phyloP scores from a whole-genome alignment of 2,329 filamentous ascomycete genomes.

The Paraphaeosphaeria sporulosa region DNA sequence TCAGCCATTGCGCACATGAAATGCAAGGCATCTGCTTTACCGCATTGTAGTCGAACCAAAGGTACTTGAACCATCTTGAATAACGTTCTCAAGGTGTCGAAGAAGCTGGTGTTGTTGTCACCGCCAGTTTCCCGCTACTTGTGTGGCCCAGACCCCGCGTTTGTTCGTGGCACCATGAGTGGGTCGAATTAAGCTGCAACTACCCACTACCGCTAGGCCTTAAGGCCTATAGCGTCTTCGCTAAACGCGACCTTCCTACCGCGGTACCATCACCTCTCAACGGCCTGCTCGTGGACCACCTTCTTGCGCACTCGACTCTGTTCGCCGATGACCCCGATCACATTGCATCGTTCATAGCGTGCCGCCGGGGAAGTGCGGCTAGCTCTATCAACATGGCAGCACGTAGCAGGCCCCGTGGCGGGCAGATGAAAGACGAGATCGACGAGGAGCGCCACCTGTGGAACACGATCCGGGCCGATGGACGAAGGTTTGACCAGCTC shows the following conservation, averaged over 20 bases:
- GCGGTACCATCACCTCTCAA: constrained; percentile 6
- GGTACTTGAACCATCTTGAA: constrained; percentile 63
- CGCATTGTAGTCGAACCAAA: constrained; percentile 82
- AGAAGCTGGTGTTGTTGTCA: constrained; percentile 12
- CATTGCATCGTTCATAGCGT: constrained; percentile 5
- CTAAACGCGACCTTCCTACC: constrained; percentile 5
- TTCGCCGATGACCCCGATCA: constrained; percentile 8
- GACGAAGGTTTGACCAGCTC: constrained; percentile 55
- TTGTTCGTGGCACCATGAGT: constrained; percentile 16
- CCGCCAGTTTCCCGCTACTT: constrained; percentile 18
- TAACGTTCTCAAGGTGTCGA: constrained; percentile 12
- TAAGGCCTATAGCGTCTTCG: background rate
- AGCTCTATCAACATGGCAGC: constrained; percentile 50
- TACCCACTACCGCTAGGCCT: constrained; percentile 6
- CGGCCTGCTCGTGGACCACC: constrained; percentile 1
- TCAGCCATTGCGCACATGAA: constrained; percentile 29
- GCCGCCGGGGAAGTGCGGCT: constrained; percentile 8
- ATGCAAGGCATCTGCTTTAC: constrained; percentile 49
- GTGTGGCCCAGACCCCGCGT: constrained; percentile 15
- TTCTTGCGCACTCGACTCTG: background rate
- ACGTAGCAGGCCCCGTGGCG: constrained; percentile 53
- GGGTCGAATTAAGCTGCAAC: constrained; percentile 21
- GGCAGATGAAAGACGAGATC: constrained; percentile 57
- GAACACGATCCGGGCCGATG: constrained; percentile 57
- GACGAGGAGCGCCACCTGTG: constrained; percentile 60